A percentile compares a stretch with the other conserved stretches of the same genome.
Conservation (phyloP, 1,284 basidiomycete species). For the Athelia sp. region DNA sequence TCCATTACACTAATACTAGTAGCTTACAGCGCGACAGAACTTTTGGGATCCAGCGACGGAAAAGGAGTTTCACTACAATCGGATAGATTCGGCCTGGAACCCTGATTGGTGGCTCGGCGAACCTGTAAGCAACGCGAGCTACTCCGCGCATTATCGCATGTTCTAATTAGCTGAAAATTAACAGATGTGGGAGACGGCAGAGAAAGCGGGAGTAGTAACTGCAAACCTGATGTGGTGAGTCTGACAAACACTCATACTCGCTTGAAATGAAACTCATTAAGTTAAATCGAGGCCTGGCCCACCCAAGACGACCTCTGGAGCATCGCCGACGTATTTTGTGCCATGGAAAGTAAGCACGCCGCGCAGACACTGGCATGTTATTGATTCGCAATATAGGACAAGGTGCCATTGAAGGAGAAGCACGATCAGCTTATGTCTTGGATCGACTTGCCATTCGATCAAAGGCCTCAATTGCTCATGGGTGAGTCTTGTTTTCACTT, state of each 20-base stretch:
- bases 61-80: constrained; percentile 69
- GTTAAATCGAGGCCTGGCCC: constrained; percentile 68
- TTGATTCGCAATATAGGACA: constrained; percentile 36
- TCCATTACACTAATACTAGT: neutral
- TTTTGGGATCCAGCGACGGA: constrained; percentile 75
- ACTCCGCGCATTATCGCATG: neutral
- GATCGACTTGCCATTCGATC: constrained; percentile 69
- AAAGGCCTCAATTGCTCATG: constrained; percentile 74
- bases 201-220: constrained; percentile 66
- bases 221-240: constrained; percentile 88
- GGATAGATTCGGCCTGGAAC: constrained; percentile 56
- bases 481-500: constrained; percentile 38
- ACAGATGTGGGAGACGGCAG: constrained; percentile 87
- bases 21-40: constrained; percentile 42
- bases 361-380: neutral
- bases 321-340: constrained; percentile 67
- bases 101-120: constrained; percentile 84
- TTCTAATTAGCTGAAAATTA: neutral
- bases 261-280: too few species aligned
- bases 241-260: neutral
- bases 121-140: constrained; percentile 56
- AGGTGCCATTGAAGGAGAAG: constrained; percentile 62
- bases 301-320: constrained; percentile 59
- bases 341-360: constrained; percentile 58
- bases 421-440: constrained; percentile 69